phyloP scores from a whole-genome alignment of 1,139 yeast species.

The Spathaspora sp. region DNA sequence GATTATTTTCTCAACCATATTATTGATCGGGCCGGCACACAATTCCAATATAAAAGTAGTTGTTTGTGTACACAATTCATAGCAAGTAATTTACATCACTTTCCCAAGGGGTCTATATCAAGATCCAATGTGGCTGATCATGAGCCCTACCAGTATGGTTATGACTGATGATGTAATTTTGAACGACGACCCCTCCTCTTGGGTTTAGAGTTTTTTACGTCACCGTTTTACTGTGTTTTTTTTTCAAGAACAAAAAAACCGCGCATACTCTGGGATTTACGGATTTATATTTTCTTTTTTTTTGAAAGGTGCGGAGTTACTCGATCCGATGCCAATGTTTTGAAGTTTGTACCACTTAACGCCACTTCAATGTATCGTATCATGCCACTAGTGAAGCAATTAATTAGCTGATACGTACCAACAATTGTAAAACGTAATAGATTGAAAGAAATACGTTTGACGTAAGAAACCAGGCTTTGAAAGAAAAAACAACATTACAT shows the following conservation, averaged over 20 bases:
- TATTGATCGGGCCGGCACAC: background rate
- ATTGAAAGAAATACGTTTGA: background rate
- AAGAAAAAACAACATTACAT: background rate
- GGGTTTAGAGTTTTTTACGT: background rate
- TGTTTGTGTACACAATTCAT: background rate
- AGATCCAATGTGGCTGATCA: background rate
- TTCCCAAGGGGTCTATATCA: background rate
- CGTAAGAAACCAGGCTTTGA: background rate
- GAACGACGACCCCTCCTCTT: background rate
- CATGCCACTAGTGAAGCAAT: background rate
- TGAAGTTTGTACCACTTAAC: background rate
- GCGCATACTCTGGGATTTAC: background rate
- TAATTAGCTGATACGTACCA: background rate
- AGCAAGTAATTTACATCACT: background rate
- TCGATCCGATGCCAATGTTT: background rate
- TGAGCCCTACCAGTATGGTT: background rate
- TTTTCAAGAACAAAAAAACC: background rate
- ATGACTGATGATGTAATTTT: background rate
- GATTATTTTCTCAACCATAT: background rate
- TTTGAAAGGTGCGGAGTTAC: constrained; percentile 1
- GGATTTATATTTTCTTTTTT: constrained; percentile 1
- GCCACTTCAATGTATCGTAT: background rate
- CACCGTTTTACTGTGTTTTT: constrained; percentile 1
- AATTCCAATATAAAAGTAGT: background rate
- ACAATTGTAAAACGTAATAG: background rate